Conservation (phyloP, 495 filamentous ascomycete species). For the Oidiodendron maius region DNA sequence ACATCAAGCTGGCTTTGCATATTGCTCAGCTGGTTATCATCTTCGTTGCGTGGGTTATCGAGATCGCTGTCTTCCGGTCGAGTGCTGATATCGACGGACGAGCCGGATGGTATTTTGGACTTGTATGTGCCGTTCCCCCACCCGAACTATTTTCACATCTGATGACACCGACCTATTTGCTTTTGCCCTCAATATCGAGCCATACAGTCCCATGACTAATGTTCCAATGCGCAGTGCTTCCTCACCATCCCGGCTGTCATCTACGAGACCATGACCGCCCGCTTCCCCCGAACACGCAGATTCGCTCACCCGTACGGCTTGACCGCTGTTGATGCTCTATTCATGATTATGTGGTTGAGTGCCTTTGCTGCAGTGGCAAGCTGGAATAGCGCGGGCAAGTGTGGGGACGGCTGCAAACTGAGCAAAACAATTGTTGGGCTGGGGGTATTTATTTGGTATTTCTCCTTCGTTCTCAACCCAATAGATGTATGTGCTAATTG, state of each 20-base stretch:
- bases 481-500: slow-evolving; percentile 8
- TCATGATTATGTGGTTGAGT: slow-evolving; percentile 75
- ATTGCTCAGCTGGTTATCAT: slow-evolving; percentile 58
- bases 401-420: slow-evolving; percentile 54
- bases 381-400: slow-evolving; percentile 49
- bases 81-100: slow-evolving; percentile 58
- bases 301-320: slow-evolving; percentile 82
- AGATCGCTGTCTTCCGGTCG: slow-evolving; percentile 63
- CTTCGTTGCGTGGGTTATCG: slow-evolving; percentile 66
- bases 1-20: slow-evolving; percentile 52
- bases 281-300: slow-evolving; percentile 73
- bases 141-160: too few species aligned
- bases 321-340: slow-evolving; percentile 65
- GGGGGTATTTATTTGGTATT: slow-evolving; percentile 77
- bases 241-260: slow-evolving; percentile 75
- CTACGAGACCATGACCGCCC: slow-evolving; percentile 76
- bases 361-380: slow-evolving; percentile 73
- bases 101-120: slow-evolving; percentile 66
- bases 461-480: slow-evolving; percentile 7
- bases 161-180: too few species aligned
- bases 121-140: slow-evolving; percentile 48
- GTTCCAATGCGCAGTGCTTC: slow-evolving; percentile 60
- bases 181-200: too few species aligned
- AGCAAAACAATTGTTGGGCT: slow-evolving; percentile 76
- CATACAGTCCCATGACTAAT: too few species aligned